Base-by-base conservation (phyloP, 2,329 filamentous ascomycete genomes). In the Coleophoma cylindrospora region DNA sequence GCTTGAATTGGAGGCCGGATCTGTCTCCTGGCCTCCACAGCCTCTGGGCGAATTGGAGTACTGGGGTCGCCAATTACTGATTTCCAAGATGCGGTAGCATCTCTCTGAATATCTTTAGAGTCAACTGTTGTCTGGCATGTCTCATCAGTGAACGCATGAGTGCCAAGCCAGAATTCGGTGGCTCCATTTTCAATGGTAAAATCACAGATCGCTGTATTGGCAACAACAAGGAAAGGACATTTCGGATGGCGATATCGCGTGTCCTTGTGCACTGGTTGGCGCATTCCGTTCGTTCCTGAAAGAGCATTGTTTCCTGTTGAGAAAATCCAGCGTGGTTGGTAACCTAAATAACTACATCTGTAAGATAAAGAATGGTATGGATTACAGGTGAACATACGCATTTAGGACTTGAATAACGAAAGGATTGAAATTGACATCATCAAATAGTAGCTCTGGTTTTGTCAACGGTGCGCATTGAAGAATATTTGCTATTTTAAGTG, bases 151-250 rank as follows among this genome's bases (percentile, higher is more conserved):
- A 34, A 46, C 8, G 44, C 44, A 19, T 77, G 74, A 1, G 69
- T 73, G 4, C 74, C 74, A 0, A 71, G 66, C 74, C 74, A 77
- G 15, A 77, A 59, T 55, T 77, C 74, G 0, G 74, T 78, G 1
- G 69, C 66, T 22, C 74, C 74, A 47, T 76, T 76, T 13, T 68
- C 60, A 1, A 68, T 61, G 2, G 66, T 65, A 43, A 70, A 70
- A 32, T 71, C 69, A 4, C 75, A 64, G 5, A 76, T 66, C 43
- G 69, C 69, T 38, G 73, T 67, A 54, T 77, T 76, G 44, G 74
- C 59, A 15, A 72, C 72, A 33, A 71, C 66, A 0, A 68, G 71
- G 49, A 75, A 77, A 1, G 72, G 71, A 45, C 76, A 73, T 4
- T 54, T 54, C 0, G 72, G 70, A 49, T 80, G 74, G 34, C 71